Evolutionary conservation across 495 filamentous ascomycete genomes (phyloP).

Genomic region (Achaetomiella virescens): DNA sequence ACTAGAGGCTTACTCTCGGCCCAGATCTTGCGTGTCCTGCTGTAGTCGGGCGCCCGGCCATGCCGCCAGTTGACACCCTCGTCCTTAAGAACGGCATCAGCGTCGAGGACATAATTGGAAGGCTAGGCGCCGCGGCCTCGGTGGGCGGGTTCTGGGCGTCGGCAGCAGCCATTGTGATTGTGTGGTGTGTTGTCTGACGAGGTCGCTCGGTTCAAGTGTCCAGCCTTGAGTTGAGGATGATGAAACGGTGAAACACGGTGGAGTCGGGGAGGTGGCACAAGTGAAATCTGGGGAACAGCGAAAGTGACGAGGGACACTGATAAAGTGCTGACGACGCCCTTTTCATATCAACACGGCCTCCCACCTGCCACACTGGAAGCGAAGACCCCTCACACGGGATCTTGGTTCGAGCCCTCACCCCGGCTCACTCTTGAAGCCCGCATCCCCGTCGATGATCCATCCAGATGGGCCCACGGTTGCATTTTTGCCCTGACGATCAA

Average conservation of each 20-base stretch:
- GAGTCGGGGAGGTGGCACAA: background rate
- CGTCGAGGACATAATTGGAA: constrained; percentile 56
- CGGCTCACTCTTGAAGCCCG: background rate
- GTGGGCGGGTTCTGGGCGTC: background rate
- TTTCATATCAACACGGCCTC: background rate
- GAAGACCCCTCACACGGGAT: background rate
- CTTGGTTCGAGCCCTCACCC: background rate
- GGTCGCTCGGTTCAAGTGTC: no score
- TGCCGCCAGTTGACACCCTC: constrained; percentile 50
- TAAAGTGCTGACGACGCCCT: background rate
- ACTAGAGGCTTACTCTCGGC: constrained; percentile 39
- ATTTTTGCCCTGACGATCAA: background rate
- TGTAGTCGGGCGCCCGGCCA: constrained; percentile 54
- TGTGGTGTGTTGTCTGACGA: background rate
- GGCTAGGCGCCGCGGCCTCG: background rate
- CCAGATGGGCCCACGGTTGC: background rate
- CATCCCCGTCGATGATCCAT: constrained; percentile 4
- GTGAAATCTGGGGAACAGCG: background rate
- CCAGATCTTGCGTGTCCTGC: constrained; percentile 48
- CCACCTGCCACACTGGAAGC: background rate
- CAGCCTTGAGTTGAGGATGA: no score
- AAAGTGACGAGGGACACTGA: background rate
- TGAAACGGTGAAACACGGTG: background rate
- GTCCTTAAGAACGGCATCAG: constrained; percentile 55
- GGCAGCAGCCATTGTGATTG: background rate